These are phyloP conservation scores for Euphorbia tirucalli DNA, from an alignment of 345 rosid genomes.

Conservation along the genomic window DNA sequence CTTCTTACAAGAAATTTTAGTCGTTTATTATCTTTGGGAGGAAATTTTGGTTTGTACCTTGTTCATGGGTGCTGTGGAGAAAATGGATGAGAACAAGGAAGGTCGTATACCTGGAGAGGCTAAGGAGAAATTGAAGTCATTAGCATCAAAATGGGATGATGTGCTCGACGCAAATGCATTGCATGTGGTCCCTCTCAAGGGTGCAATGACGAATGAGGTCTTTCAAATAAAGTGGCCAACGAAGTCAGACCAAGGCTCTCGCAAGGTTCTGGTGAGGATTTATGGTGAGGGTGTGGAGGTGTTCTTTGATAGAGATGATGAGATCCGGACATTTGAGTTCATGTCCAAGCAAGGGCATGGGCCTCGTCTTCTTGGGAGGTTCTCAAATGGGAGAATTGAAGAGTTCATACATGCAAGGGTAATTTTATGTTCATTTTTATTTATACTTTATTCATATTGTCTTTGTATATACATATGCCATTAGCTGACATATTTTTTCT, in stretches of 20 bases:
- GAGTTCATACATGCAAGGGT: constrained; percentile 38
- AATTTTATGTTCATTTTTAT: not conserved
- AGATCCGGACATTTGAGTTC: constrained; percentile 32
- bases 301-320: constrained; percentile 26
- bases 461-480: not conserved
- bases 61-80: constrained; percentile 34
- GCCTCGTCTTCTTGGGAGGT: constrained; percentile 30
- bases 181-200: constrained; percentile 30
- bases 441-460: not conserved
- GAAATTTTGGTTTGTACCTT: constrained; percentile 2
- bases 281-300: constrained; percentile 35
- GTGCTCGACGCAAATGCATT: constrained; percentile 22
- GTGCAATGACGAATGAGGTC: constrained; percentile 35
- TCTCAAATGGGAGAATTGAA: constrained; percentile 31
- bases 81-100: constrained; percentile 12
- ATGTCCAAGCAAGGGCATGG: constrained; percentile 37
- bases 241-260: constrained; percentile 8
- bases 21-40: not conserved
- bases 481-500: not conserved
- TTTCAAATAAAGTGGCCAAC: constrained; percentile 32
- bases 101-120: constrained; percentile 25
- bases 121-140: constrained; percentile 27
- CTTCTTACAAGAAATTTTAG: not conserved
- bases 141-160: constrained; percentile 34
- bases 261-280: constrained; percentile 29